A percentile compares a stretch with the other conserved stretches of the same genome.
These are phyloP conservation scores for Yamadazyma takamatsuzukensis DNA, from an alignment of 805 yeast species.

Conservation along the genomic window DNA sequence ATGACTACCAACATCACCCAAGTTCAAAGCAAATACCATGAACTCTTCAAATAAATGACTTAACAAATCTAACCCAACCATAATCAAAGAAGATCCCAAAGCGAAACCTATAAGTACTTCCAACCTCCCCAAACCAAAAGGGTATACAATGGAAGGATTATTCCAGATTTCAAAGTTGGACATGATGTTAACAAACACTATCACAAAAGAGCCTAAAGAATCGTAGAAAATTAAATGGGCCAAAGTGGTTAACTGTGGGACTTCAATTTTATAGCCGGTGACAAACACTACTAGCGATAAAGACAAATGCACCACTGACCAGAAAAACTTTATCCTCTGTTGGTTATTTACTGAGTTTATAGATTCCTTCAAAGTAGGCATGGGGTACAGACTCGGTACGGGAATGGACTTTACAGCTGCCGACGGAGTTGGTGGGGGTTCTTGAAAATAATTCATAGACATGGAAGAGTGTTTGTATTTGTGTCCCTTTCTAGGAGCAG, in stretches of 20 bases:
- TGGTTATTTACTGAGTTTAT: constrained; percentile 51
- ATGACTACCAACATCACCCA: constrained; percentile 14
- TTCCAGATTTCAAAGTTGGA: constrained; percentile 94
- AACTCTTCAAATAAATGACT: constrained; percentile 85
- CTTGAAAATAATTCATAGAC: constrained; percentile 92
- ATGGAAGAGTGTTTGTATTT: constrained; percentile 94
- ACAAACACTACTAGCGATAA: constrained; percentile 55
- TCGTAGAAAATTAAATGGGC: constrained; percentile 89
- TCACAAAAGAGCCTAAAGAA: constrained; percentile 67
- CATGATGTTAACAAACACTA: constrained; percentile 72
- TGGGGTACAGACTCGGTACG: constrained; percentile 62
- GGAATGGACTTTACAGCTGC: constrained; percentile 18
- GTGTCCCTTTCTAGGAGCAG: constrained; percentile 88
- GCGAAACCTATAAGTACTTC: constrained; percentile 90
- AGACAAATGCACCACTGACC: constrained; percentile 57
- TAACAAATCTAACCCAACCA: constrained; percentile 85
- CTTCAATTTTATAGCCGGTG: constrained; percentile 53
- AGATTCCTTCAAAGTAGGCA: constrained; percentile 69
- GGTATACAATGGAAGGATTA: constrained; percentile 73
- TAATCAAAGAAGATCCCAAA: constrained; percentile 73
- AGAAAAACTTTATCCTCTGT: constrained; percentile 56
- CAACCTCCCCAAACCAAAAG: constrained; percentile 90
- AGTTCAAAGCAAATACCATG: constrained; percentile 38
- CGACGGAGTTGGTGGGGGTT: constrained; percentile 57
- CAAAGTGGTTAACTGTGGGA: constrained; percentile 65